Evolutionary conservation across 2,329 filamentous ascomycete genomes (phyloP), one percentile per base, ranked within the genome.

Genomic region (Aureobasidium pullulans): DNA sequence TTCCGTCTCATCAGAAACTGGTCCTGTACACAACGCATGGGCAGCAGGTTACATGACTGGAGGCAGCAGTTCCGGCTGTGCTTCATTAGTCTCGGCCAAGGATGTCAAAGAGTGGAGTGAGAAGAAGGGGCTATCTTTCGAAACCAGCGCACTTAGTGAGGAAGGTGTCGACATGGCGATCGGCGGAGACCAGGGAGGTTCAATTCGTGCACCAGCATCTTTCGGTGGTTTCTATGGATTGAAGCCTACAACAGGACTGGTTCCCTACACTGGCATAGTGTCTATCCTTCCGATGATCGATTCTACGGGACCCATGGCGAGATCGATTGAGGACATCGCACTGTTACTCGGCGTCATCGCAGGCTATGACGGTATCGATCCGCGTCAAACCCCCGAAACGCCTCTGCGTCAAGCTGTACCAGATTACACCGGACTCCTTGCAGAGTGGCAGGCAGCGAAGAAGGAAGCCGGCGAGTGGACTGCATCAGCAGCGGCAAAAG

Each of bases 301-400:
- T 63, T 75, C 79, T 62, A 64, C 74, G 6, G 76, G 76, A 1
- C 77, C 76, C 1, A 74, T 79, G 63, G 72, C 75, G 0, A 62
- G 68, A 23, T 73, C 61, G 1, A 62, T 79, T 1, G 70, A 75
- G 29, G 76, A 77, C 43, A 70, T 73, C 48, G 71, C 74, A n/a
- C 49, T 68, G 6, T 62, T 77, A 47, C 65, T 78, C 5, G 61
- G 68, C 29, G 73, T 73, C 5, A 69, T 78, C 54, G 75, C 76
- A 2, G 77, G 77, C 1, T 76, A 73, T 46, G 76, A 79, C 63
- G 75, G 75, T 0, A 69, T 78, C 1, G 76, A 79, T 61, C 65
- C 71, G n/a, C 69, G 75, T 10, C 74, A 73, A 65, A 74, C 68
- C 0, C 74, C 75, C 2, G 74, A 75, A 60, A 70, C 72, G 5